Conservation (phyloP, 768 basidiomycete genomes). For the Lactarius trivialis region DNA sequence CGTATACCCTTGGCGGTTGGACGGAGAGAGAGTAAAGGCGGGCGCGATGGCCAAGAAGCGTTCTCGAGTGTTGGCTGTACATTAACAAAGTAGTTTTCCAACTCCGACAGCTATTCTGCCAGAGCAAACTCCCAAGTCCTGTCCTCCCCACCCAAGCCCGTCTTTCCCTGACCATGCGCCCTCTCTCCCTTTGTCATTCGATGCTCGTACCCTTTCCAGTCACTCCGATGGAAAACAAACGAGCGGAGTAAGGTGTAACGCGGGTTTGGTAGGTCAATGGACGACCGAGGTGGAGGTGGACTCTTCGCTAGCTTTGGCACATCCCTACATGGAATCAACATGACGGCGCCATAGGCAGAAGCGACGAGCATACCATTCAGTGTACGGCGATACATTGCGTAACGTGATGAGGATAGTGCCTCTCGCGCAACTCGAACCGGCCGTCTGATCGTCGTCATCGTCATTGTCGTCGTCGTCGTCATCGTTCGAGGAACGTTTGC, state of each 20-base stretch:
- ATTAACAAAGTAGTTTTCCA: not conserved
- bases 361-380: constrained; percentile 55
- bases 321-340: constrained; percentile 46
- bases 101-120: constrained; percentile 17
- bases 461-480: constrained; percentile 45
- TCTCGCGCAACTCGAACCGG: constrained; percentile 31
- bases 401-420: constrained; percentile 85
- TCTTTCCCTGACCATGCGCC: constrained; percentile 56
- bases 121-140: constrained; percentile 86
- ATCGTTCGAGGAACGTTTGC: constrained; percentile 34
- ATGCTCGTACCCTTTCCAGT: constrained; percentile 86
- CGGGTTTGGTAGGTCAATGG: constrained; percentile 50
- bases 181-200: constrained; percentile 89
- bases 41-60: constrained; percentile 4
- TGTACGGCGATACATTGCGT: constrained; percentile 82
- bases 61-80: constrained; percentile 6
- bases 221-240: constrained; percentile 62
- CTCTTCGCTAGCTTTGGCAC: constrained; percentile 68
- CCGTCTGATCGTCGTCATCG: constrained; percentile 27
- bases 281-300: constrained; percentile 49
- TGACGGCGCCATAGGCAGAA: not conserved
- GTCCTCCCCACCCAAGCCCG: constrained; percentile 69
- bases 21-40: constrained; percentile 40
- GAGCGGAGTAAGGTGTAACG: constrained; percentile 67
- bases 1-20: constrained; percentile 42